Base-by-base conservation (phyloP, 1,284 basidiomycete genomes). In the Pyrrhoderma lamaoense region DNA sequence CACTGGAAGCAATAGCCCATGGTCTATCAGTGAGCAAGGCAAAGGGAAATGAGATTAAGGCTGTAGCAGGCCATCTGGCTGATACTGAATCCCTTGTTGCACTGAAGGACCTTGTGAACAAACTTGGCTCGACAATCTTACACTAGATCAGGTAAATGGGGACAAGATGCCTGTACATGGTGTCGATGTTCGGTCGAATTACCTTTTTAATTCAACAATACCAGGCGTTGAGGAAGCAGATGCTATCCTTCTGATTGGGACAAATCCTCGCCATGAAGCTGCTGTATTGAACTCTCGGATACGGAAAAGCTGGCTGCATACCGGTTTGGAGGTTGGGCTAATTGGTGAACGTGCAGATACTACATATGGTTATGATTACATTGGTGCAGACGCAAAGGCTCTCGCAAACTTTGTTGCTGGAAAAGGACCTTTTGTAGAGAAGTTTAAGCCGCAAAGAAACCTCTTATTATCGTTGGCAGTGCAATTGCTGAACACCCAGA, bases 271-370 rank as follows among this genome's bases (percentile, higher is more conserved):
- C 44, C 94, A 98, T 67, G 96, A 99, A 71, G 96, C 93, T 7
- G 89, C 96, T 31, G 94, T 98, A 54, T 76, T 99, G 64, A 99
- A 99, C 77, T 93, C 94, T 9, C 89, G 95, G 59, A 91, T 99
- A 63, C 83, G 95, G 64, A 95, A 93, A 76, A 87, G 83, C 59
- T 99, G 91, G 89, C 67, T 99, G 59, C 85, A 93, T 64, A 84
- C 80, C 18, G 79, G 80, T 51, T 75, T 94, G 47, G 89, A 96
- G 63, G 79, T 97, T 48, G 95, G 90, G 44, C 69, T 96, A 38
- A 85, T 99, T 57, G 95, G 95, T 46, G 89, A 96, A 69, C 80
- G 88, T 50, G 92, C 87, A 42, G 92, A 97, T 64, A 92, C 89
- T 19, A 85, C 90, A 2, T 98, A 97, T 63, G 89, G 91, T 23